Base-by-base conservation (phyloP, 2,329 filamentous ascomycete genomes). In the Neoarthrinium moseri region DNA sequence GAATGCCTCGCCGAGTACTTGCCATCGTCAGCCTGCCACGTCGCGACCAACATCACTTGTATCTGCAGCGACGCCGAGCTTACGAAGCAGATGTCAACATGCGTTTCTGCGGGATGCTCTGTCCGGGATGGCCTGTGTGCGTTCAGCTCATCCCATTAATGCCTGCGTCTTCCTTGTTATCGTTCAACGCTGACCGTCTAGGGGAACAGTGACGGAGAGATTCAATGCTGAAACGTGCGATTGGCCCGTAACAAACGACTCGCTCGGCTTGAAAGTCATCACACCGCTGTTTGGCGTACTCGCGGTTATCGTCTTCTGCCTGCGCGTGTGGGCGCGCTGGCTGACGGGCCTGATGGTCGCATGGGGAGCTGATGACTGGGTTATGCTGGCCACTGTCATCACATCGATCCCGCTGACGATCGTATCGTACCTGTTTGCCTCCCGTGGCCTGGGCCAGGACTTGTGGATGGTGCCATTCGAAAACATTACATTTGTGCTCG, bases 401-500 rank as follows among this genome's bases (percentile, higher is more conserved):
- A 15, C 24, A 13, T 41, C 38, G n/a, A 30, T 41, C 24, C 38
- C 38, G 26, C 38, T 41, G 23, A 41, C 38, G 7, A 20, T 41
- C n/a, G 38, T 41, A 3, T 41, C 38, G 26, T 41, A 41, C 38
- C 26, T 41, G 15, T 41, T 41, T 26, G 38, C 30, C 17, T 33
- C 29, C 23, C 21, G 22, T 10, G 43, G 43, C 17, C 34, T 37
- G 10, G 43, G 43, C 43, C 21, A 30, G 34, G 43, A 45, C 34
- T 12, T 45, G 17, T 45, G 24, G 22, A 45, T 34, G 18, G 30
- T 45, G 18, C 18, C 43, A 7, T 37, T 30, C 18, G 43, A 45
- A 15, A 34, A 45, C 34, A 38, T 45, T 6, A 37, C 43, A 13
- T 30, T 41, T 41, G 38, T 41, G 38, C 38, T 41, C 26, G 38